Percentiles rank a stretch among this genome's conserved stretches.
Evolutionary conservation across 1,284 basidiomycete genomes (phyloP).

Genomic region (Cutaneotrichosporon cavernicola): DNA sequence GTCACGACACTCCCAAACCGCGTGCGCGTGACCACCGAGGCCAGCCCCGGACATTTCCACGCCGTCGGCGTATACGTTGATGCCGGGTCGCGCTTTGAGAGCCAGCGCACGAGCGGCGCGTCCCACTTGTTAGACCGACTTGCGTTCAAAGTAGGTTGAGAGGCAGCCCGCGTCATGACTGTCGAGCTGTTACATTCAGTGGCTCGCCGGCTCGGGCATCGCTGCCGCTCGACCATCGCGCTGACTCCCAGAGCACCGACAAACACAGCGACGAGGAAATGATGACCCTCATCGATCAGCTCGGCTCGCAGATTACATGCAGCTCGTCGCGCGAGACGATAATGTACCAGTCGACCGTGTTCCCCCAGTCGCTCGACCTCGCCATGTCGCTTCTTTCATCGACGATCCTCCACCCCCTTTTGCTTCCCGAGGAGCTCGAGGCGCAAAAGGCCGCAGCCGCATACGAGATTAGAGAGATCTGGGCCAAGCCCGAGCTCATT

Average conservation of each 20-base stretch:
- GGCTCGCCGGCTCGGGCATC: not conserved
- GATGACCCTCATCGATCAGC: conserved; percentile 73
- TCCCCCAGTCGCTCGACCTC: conserved; percentile 75
- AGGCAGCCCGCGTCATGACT: not conserved
- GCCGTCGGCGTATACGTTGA: conserved; percentile 91
- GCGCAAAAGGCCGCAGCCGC: conserved; percentile 80
- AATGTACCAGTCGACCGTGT: conserved; percentile 97
- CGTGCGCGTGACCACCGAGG: conserved; percentile 87
- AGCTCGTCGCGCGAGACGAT: conserved; percentile 90
- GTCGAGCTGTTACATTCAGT: too few relatives aligned
- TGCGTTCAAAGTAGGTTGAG: conserved; percentile 83
- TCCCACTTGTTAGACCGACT: conserved; percentile 92
- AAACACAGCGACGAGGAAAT: conserved; percentile 65
- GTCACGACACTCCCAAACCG: conserved; percentile 88
- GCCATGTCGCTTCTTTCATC: conserved; percentile 88
- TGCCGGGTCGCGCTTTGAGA: conserved; percentile 91
- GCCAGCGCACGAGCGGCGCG: conserved; percentile 69
- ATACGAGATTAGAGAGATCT: conserved; percentile 91
- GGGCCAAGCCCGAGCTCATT: conserved; percentile 87
- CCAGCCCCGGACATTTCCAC: conserved; percentile 89
- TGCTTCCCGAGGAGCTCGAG: conserved; percentile 76
- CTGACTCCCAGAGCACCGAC: conserved; percentile 53
- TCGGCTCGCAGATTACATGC: conserved; percentile 91
- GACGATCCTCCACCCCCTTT: conserved; percentile 77
- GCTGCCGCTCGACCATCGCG: not conserved